Evolutionary conservation across 345 rosid genomes (phyloP), one percentile per base, ranked within the genome.

Genomic region (Linum tenue): DNA sequence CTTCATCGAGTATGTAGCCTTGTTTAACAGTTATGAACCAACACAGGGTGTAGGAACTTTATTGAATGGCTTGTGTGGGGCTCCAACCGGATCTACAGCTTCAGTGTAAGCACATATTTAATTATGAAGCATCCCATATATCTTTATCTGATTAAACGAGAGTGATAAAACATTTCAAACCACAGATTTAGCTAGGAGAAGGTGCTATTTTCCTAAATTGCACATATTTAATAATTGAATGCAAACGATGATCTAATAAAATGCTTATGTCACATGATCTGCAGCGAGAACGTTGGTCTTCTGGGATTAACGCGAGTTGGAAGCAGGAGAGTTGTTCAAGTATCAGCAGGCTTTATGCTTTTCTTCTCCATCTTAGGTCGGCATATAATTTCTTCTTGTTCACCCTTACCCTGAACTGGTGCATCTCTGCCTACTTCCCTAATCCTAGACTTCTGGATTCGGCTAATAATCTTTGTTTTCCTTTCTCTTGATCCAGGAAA

Each of bases 201-300:
- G 31, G 31, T 22, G 31, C 0, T 22, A 22, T 22, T 22, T 22
- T 22, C 31, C 31, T 22, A 22, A 22, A 22, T 22, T 22, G 31
- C 31, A 22, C 31, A 22, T 22, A 22, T 22, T 22, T 22, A 22
- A 22, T 22, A 22, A 3, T 8, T 7, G 7, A 5, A 3, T 44
- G 8, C 51, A 5, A 44, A 14, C 3, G 51, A 22, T 22, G 51
- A 2, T 44, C 12, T 5, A 2, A 5, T 44, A 44, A 44, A 48
- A 48, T 12, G 53, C 15, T 48, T 70, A 36, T 73, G 51, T 68
- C 69, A 56, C 55, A 17, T 22, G 31, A 22, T 59, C 68, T 83
- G 55, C 64, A 88, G 99, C 41, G 97, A 94, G 82, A 94, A 87
- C 74, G 84, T 83, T 16, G 97, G 99, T 65, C 96, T 90, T 66